Evolutionary conservation across 2,329 filamentous ascomycete genomes (phyloP), one percentile per base, ranked within the genome.

Genomic region (Coleophoma cylindrospora): DNA sequence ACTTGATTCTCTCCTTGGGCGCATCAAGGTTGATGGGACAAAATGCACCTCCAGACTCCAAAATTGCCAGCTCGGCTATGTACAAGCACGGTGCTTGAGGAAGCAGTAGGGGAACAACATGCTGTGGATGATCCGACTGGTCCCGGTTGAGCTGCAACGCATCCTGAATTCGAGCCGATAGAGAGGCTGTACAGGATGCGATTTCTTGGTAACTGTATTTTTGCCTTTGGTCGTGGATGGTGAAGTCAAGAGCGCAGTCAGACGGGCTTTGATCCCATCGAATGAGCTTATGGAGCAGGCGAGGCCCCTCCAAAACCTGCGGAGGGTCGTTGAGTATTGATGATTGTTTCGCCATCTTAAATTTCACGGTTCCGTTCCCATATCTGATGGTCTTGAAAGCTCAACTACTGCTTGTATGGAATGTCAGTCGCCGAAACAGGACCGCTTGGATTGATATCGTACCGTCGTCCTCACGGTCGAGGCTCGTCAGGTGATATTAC

Each of bases 41-140:
- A 60, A 96, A 96, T 0, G 89, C 89, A 34, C 80, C 88, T 7
- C 91, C 91, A 12, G 84, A 83, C 66, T 91, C 91, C 43, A 96
- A 73, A 48, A 92, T 80, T 3, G 86, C 90, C 41, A 96, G 67
- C 54, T 89, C 79, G 1, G 88, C 76, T 50, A 94, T 76, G 66
- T 96, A 96, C 21, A 96, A 75, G 43, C 84, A 77, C 10, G 85
- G 81, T 13, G 81, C 87, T 68, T 96, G 91, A 2, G 86, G 84
- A 14, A 95, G 68, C 17, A 95, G 75, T 2, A 96, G 71, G 0
- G 91, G 91, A 36, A 96, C 75, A 34, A 95, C 68, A 14, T 76
- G 66, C 44, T 73, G 70, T 44, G 21, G 21, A 40, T 32, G 50
- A 33, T 44, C 15, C 17, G 40, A 37, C 21, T 37, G 37, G 32